phyloP scores from a whole-genome alignment of 345 rosid genomes.

The Adansonia digitata region DNA sequence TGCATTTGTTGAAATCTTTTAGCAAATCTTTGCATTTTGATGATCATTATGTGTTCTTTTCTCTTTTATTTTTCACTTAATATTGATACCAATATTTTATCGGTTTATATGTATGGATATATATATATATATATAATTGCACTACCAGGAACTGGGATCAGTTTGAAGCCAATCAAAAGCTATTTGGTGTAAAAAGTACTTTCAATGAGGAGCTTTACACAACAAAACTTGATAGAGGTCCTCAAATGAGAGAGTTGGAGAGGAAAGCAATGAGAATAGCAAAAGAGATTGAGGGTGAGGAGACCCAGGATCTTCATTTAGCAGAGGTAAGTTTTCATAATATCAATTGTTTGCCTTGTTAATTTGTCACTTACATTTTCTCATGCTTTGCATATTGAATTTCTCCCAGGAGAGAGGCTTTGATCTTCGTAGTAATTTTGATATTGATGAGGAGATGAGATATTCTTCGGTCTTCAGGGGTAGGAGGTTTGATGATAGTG shows the following conservation, averaged over 20 bases:
- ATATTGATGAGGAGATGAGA: constrained; percentile 78
- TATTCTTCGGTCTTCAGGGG: constrained; percentile 72
- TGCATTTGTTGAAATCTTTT: background rate
- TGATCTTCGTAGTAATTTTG: constrained; percentile 46
- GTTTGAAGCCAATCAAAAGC: constrained; percentile 62
- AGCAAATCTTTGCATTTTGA: background rate
- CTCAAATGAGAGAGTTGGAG: constrained; percentile 54
- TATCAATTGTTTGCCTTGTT: background rate
- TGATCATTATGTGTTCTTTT: background rate
- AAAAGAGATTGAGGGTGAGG: constrained; percentile 87
- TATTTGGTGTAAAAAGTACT: constrained; percentile 89
- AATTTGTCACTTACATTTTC: background rate
- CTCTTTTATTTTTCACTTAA: background rate
- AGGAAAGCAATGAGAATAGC: constrained; percentile 82
- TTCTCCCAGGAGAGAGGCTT: constrained; percentile 79
- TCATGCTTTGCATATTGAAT: constrained; percentile 11
- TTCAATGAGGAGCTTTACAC: constrained; percentile 88
- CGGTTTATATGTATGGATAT: no score
- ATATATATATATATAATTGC: background rate
- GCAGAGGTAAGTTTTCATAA: constrained; percentile 73
- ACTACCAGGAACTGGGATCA: constrained; percentile 95
- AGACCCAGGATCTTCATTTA: no score
- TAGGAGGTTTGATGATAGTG: constrained; percentile 59
- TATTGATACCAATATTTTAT: no score
- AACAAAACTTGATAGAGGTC: constrained; percentile 74